Conservation (phyloP, 768 basidiomycete genomes). For the Mycena epipterygia region DNA sequence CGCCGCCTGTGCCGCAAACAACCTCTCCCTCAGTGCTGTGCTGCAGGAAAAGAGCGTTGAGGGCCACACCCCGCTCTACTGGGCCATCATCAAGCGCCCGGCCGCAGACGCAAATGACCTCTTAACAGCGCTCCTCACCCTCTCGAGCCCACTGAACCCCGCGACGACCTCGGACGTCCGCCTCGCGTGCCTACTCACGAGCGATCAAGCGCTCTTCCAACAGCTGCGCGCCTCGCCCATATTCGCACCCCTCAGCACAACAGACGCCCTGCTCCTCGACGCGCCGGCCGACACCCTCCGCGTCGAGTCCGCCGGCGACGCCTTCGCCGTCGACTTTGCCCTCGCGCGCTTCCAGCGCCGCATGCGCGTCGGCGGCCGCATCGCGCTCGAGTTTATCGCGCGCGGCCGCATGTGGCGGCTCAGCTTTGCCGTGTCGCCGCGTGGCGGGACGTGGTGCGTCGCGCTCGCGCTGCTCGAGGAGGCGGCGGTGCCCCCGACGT, state of each 20-base stretch:
- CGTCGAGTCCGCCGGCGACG: background rate
- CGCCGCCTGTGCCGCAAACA: slow-evolving; percentile 57
- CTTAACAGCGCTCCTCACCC: slow-evolving; percentile 27
- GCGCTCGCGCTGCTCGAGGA: slow-evolving; percentile 54
- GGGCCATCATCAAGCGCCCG: slow-evolving; percentile 51
- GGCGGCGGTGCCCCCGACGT: slow-evolving; percentile 59
- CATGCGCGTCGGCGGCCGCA: slow-evolving; percentile 71
- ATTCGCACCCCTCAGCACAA: slow-evolving; percentile 64
- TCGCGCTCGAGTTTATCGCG: slow-evolving; percentile 79
- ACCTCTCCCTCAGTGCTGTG: slow-evolving; percentile 54
- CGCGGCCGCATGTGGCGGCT: slow-evolving; percentile 69
- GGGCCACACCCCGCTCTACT: slow-evolving; percentile 63
- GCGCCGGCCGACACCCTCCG: slow-evolving; percentile 1
- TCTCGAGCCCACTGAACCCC: slow-evolving; percentile 57
- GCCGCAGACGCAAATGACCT: slow-evolving; percentile 22
- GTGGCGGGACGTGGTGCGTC: slow-evolving; percentile 44
- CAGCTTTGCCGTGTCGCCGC: slow-evolving; percentile 50
- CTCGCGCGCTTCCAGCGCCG: slow-evolving; percentile 77
- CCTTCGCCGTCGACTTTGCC: slow-evolving; percentile 66
- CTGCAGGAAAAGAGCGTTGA: slow-evolving; percentile 64
- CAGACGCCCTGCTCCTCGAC: slow-evolving; percentile 60
- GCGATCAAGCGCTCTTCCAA: slow-evolving; percentile 73
- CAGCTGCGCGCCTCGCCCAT: slow-evolving; percentile 64
- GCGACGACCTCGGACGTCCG: slow-evolving; percentile 71
- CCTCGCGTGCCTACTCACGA: slow-evolving; percentile 73